Base-by-base conservation (phyloP, 495 filamentous ascomycete genomes). In the Xylaria longipes region DNA sequence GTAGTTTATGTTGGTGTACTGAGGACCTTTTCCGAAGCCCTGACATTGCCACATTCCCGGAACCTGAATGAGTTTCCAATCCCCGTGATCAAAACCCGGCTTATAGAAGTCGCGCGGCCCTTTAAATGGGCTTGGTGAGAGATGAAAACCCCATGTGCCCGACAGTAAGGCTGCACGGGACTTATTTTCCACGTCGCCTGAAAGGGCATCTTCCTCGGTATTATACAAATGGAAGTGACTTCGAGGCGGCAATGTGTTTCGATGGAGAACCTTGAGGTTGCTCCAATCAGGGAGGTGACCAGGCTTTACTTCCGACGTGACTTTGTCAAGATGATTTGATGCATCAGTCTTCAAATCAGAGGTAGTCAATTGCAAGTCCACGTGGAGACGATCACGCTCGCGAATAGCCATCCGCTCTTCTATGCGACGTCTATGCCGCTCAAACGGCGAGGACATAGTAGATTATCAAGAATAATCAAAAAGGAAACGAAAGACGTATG, bases 1-100 rank as follows among this genome's bases (percentile, higher is more conserved):
- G 71, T 84, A 91, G 65, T 86, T 82, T 65, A 89, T 77, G 71
- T 92, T 93, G 20, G 89, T 92, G 66, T 92, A 92, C 48, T 91
- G 88, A 3, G 89, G 89, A 14, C 83, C 83, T 68, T 84, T 85
- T 15, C 89, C 89, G 71, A 88, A 89, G 50, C 89, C 89, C 72
- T 92, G 89, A 20, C 90, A 79, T 73, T 92, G 91, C 91, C 91
- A 93, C 84, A 91, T 90, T 14, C 89, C 88, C 1, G 90, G 91
- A 12, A 92, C 91, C 43, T 83, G 70, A 68, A 91, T 89, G 46
- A 82, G 72, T n/a, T 75, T 80, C 90, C 91, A 93, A 62, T 80
- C 80, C 0, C 71, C 52, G 5, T 71, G 71, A 48, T 76, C 73
- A 54, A 78, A 76, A 25, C 69, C 70, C 25, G 83, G 75, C 33